Evolutionary conservation across 2,329 filamentous ascomycete genomes (phyloP), one percentile per base, ranked within the genome.

Genomic region (Epichloe sp.): DNA sequence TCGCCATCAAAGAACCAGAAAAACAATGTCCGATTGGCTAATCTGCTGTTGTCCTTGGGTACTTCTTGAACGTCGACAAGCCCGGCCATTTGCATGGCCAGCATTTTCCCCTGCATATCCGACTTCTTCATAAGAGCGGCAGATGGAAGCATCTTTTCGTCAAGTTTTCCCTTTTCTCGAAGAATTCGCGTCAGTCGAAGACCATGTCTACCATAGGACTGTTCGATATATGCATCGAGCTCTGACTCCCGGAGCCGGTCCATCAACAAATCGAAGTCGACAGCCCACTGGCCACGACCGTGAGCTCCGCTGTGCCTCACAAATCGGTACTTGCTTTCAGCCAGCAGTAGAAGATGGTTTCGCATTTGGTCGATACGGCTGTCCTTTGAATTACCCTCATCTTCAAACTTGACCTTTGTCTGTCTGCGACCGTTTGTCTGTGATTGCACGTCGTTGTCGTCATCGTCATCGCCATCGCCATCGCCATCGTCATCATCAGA

Each of bases 21-120:
- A 65, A 90, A 97, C 23, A 95, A 78, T 0, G 89, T 95, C 49
- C 88, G 82, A 55, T 83, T 86, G 0, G 90, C 87, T 59, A 86
- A 79, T 36, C 89, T 83, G 55, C 83, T 84, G 57, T 85, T 85
- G 61, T 97, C 91, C 57, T 87, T 86, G 0, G 93, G 93, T 0
- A 98, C 85, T 70, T 98, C 93, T 65, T 98, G 93, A 5, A 95
- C 80, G 58, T 97, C 88, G 12, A 95, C 81, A 54, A 93, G 83
- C 2, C 93, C 91, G 17, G 82, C 82, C 65, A 88, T 83, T 58
- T 95, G 87, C 77, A 98, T 86, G 55, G 83, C 81, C 14, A 87
- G 83, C 67, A 97, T 83, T 55, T 89, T 85, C 52, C 84, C 82
- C 45, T 93, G 87, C 23, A 97, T 80, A 49, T 95, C 88, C 52